Evolutionary conservation across 352 stramenopile species (phyloP), one percentile per base, ranked within the genome.

Genomic region (Globisporangium irregulare): DNA sequence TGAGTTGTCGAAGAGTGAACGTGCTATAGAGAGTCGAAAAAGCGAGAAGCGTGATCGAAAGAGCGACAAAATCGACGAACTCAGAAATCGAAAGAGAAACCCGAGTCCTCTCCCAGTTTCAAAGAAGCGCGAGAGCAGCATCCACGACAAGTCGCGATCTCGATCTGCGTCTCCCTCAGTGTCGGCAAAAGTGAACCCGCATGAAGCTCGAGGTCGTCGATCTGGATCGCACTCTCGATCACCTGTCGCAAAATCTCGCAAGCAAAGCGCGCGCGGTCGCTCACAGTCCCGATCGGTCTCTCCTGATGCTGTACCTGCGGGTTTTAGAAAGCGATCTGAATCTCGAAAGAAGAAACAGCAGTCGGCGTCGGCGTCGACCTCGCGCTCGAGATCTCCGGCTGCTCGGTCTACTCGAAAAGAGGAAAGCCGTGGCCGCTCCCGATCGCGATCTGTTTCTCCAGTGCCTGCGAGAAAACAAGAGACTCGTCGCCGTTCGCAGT

Each of bases 211-310:
- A 29, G 63, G 59, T 4, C 22, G 51, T 54, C 68, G 55, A 58
- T 74, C 69, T 48, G 63, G 46, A 61, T 74, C 73, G 6, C 75
- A 65, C 43, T 86, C 76, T 4, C 73, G 62, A 41, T 86, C 77
- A 4, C 77, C 77, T 62, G 46, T 74, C 8, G 62, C 36, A 0
- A 46, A 68, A 20, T 62, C 43, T 54, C 74, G 74, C 27, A 73
- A 73, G 56, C 54, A 67, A 34, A 50, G 59, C 1, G 22, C 56
- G 4, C 64, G 20, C 4, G 54, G 38, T 7, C 63, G 38, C 27
- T 68, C 54, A 9, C 46, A 41, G 8, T 68, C 63, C 41, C 54
- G 53, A 20, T 68, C 66, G 48, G 15, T 51, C 12, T 67, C 59
- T 20, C 59, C 66, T 62, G 22, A 3, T 14, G 27, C 18, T 10